These are phyloP conservation scores for Lentinula guzmanii DNA, from an alignment of 768 basidiomycete species.

Conservation along the genomic window DNA sequence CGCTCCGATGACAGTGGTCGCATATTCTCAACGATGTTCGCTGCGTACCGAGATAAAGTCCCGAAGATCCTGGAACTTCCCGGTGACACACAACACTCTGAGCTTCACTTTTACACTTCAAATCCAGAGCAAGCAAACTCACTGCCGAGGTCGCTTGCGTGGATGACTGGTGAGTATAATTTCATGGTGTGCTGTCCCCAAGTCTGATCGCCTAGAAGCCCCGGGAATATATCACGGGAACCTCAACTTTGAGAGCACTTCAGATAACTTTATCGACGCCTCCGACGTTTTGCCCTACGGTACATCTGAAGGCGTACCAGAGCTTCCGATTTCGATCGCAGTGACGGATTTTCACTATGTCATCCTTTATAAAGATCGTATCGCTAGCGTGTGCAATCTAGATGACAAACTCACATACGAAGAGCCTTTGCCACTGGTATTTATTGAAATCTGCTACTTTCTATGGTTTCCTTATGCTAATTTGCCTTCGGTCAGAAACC, in stretches of 20 bases:
- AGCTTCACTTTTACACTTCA: constrained; percentile 74
- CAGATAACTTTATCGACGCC: constrained; percentile 73
- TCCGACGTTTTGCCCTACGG: constrained; percentile 81
- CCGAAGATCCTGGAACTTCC: constrained; percentile 93
- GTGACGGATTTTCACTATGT: constrained; percentile 93
- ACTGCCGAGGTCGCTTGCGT: constrained; percentile 72
- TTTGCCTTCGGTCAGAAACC: constrained; percentile 47
- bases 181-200: background rate
- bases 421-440: constrained; percentile 74
- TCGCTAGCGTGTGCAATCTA: constrained; percentile 73
- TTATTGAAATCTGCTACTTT: background rate
- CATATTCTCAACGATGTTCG: constrained; percentile 70
- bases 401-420: constrained; percentile 82
- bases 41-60: constrained; percentile 63
- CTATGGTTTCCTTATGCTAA: background rate
- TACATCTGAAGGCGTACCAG: constrained; percentile 25
- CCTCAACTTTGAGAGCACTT: constrained; percentile 60
- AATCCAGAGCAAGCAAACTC: constrained; percentile 66
- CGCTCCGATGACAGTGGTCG: constrained; percentile 71
- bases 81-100: constrained; percentile 67
- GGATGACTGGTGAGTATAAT: constrained; percentile 73
- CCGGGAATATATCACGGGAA: constrained; percentile 86
- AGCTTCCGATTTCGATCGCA: constrained; percentile 68
- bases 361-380: constrained; percentile 72
- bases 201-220: constrained; percentile 32